phyloP scores from a whole-genome alignment of 2,329 filamentous ascomycete species.

The Byssothecium circinans region DNA sequence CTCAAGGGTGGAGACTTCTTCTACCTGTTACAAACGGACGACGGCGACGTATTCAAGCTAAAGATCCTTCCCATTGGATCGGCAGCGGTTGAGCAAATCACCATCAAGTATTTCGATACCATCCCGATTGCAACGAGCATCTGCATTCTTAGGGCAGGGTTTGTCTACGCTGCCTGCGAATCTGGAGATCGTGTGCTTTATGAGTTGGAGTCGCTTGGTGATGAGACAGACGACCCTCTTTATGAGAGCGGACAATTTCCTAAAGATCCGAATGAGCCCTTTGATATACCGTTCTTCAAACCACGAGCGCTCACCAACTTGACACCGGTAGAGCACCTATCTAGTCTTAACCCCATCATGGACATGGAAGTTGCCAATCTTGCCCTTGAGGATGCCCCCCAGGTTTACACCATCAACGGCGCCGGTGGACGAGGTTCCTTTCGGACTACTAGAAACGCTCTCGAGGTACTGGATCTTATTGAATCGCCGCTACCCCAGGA shows the following conservation, averaged over 20 bases:
- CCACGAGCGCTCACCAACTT: slow-evolving; percentile 80
- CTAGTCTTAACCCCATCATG: slow-evolving; percentile 87
- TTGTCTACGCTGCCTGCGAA: slow-evolving; percentile 89
- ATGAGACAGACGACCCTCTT: slow-evolving; percentile 88
- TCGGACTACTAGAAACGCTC: slow-evolving; percentile 85
- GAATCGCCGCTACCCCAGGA: slow-evolving; percentile 86
- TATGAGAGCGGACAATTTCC: slow-evolving; percentile 83
- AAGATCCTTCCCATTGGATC: slow-evolving; percentile 81
- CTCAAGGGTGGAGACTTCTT: slow-evolving; percentile 90
- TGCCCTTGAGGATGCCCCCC: slow-evolving; percentile 88
- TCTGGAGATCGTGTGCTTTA: slow-evolving; percentile 94
- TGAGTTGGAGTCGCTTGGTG: slow-evolving; percentile 94
- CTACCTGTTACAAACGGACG: slow-evolving; percentile 92
- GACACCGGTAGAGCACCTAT: slow-evolving; percentile 79
- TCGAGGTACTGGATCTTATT: slow-evolving; percentile 94
- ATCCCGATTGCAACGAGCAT: slow-evolving; percentile 85
- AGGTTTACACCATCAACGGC: slow-evolving; percentile 92
- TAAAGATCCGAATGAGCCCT: slow-evolving; percentile 70
- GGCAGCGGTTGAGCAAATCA: slow-evolving; percentile 67
- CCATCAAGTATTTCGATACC: slow-evolving; percentile 98
- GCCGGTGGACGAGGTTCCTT: slow-evolving; percentile 88
- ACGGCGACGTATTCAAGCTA: slow-evolving; percentile 97
- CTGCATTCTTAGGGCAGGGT: slow-evolving; percentile 93
- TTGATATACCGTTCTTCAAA: slow-evolving; percentile 81
- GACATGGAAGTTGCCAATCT: slow-evolving; percentile 91